phyloP scores from a whole-genome alignment of 768 basidiomycete species.

The Glaciozyma antarctica region DNA sequence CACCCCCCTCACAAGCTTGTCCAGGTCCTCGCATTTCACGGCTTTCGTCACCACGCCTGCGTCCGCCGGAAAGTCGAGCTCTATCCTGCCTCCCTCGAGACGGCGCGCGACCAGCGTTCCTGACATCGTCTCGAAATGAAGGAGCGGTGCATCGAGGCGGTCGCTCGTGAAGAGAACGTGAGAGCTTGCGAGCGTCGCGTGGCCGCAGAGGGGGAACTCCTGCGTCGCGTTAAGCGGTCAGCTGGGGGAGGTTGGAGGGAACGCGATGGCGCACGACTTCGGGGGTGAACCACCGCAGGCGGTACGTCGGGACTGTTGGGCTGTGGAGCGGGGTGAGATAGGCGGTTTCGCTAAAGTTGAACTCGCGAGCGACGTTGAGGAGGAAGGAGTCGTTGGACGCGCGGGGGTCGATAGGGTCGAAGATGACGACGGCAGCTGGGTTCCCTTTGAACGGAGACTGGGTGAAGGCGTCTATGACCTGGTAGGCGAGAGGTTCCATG shows the following conservation, averaged over 20 bases:
- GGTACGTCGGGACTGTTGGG: conserved; percentile 10
- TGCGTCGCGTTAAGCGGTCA: no score
- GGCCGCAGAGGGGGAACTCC: conserved; percentile 28
- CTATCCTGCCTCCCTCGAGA: conserved; percentile 19
- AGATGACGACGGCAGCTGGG: conserved; percentile 38
- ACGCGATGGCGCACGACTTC: not conserved
- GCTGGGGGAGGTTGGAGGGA: not conserved
- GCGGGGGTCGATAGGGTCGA: conserved; percentile 20
- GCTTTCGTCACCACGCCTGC: conserved; percentile 4
- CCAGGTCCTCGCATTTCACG: not conserved
- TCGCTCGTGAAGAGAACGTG: conserved; percentile 33
- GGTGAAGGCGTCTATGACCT: conserved; percentile 39
- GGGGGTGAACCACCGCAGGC: conserved; percentile 38
- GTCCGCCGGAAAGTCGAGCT: conserved; percentile 35
- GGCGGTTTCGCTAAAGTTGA: conserved; percentile 36
- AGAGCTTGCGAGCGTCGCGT: conserved; percentile 39
- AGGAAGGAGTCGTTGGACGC: conserved; percentile 11
- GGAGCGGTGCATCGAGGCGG: conserved; percentile 7
- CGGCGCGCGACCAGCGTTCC: conserved; percentile 29
- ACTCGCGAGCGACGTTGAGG: conserved; percentile 31
- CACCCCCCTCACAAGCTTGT: conserved; percentile 2
- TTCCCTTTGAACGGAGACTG: conserved; percentile 36
- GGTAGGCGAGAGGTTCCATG: no score
- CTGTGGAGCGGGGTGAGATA: conserved; percentile 20
- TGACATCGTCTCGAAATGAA: conserved; percentile 32